These are phyloP conservation scores for Podospora sp. DNA, from an alignment of 495 filamentous ascomycete species.

Conservation along the genomic window DNA sequence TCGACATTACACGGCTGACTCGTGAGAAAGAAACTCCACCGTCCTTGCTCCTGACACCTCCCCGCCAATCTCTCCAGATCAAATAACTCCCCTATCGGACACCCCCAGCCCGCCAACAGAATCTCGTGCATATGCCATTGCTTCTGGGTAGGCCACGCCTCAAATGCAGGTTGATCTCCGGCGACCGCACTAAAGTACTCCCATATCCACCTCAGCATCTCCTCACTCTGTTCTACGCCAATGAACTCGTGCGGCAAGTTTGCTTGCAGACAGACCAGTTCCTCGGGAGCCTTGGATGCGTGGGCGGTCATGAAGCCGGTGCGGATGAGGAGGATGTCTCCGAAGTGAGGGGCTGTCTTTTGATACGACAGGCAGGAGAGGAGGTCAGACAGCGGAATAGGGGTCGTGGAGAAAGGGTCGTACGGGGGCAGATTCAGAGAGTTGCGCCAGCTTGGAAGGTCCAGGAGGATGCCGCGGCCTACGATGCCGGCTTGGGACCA, in stretches of 20 bases:
- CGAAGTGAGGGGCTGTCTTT: slow-evolving; percentile 50
- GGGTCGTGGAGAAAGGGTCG: slow-evolving; percentile 44
- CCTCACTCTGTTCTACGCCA: slow-evolving; percentile 55
- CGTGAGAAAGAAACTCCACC: slow-evolving; percentile 51
- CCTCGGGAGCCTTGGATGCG: slow-evolving; percentile 30
- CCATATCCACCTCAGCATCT: slow-evolving; percentile 47
- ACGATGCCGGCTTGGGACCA: slow-evolving; percentile 58
- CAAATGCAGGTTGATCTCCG: slow-evolving; percentile 57
- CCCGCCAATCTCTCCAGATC: slow-evolving; percentile 47
- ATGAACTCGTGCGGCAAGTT: slow-evolving; percentile 44
- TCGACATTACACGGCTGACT: slow-evolving; percentile 53
- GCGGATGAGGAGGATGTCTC: slow-evolving; percentile 59
- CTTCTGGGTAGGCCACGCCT: slow-evolving; percentile 41
- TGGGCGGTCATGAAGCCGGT: slow-evolving; percentile 49
- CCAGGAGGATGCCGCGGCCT: slow-evolving; percentile 60
- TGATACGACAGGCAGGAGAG: slow-evolving; percentile 50
- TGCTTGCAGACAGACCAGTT: slow-evolving; percentile 39
- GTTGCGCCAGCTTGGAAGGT: slow-evolving; percentile 57
- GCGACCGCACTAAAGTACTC: slow-evolving; percentile 53
- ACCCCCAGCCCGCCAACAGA: slow-evolving; percentile 52
- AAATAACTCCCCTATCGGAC: slow-evolving; percentile 55
- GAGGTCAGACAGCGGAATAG: slow-evolving; percentile 50
- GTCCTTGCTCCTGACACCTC: slow-evolving; percentile 32
- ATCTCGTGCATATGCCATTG: slow-evolving; percentile 45
- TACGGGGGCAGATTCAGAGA: slow-evolving; percentile 31